These are phyloP conservation scores for Dryas integrifolia DNA, from an alignment of 331 rosid species.

Conservation along the genomic window DNA sequence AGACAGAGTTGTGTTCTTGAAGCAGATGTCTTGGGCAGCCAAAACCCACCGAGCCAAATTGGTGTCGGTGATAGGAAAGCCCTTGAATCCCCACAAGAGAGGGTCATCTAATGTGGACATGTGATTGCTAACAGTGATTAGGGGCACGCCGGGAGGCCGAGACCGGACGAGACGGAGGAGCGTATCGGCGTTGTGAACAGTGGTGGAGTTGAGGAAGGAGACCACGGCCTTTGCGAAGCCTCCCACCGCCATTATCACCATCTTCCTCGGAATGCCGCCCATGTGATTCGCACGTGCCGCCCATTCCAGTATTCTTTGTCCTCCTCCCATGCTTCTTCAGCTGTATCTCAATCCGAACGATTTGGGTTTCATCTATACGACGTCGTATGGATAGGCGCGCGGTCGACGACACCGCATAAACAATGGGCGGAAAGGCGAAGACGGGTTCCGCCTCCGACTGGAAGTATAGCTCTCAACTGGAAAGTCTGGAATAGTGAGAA, in stretches of 20 bases:
- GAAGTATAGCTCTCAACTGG: background rate
- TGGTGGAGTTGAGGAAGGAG: slow-evolving; percentile 57
- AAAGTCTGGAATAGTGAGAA: background rate
- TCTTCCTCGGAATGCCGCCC: slow-evolving; percentile 62
- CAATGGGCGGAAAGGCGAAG: background rate
- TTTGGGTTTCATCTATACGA: background rate
- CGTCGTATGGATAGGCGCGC: background rate
- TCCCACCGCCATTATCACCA: slow-evolving; percentile 59
- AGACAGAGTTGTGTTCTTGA: slow-evolving; percentile 47
- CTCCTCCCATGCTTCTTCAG: slow-evolving; percentile 30
- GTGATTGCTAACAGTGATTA: slow-evolving; percentile 87
- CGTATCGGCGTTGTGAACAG: slow-evolving; percentile 68
- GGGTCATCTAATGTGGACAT: slow-evolving; percentile 99
- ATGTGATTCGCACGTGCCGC: slow-evolving; percentile 56
- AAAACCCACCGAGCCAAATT: slow-evolving; percentile 69
- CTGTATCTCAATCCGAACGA: background rate
- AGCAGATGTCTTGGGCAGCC: slow-evolving; percentile 83
- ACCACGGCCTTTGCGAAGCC: slow-evolving; percentile 59
- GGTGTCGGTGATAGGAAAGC: slow-evolving; percentile 58
- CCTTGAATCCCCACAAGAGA: slow-evolving; percentile 76
- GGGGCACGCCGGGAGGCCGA: slow-evolving; percentile 71
- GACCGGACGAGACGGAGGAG: slow-evolving; percentile 63
- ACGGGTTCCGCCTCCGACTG: background rate
- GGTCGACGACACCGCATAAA: background rate
- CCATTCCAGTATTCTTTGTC: slow-evolving; percentile 70